Evolutionary conservation across 192 early-diverging fungal species (phyloP), one percentile per base, ranked within the genome.

Genomic region (Backusella liffmaniae): DNA sequence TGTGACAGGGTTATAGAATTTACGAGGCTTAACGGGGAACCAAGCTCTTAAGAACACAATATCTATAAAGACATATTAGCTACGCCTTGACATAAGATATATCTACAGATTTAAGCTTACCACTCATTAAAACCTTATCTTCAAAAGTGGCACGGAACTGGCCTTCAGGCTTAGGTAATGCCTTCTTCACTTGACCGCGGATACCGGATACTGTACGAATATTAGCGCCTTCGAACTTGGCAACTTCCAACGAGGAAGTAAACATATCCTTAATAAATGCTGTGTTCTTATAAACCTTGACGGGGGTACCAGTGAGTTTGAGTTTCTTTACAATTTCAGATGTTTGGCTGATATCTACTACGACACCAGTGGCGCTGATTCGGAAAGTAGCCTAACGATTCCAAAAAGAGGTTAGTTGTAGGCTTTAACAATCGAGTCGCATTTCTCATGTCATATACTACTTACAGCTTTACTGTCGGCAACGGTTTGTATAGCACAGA

Each of bases 251-350:
- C 49, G 93, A 83, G 34, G 94, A 92, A 44, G 93, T 97, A 82
- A 99, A 99, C 98, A 99, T 99, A 82, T 97, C 94, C 84, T 94
- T 96, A 78, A 99, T 87, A 76, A 99, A 97, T 30, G 97, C 97
- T 10, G 97, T 98, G 86, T 99, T 97, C 80, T 94, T 96, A 88
- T 92, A 95, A 68, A 99, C 92, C 83, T 99, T 98, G 83, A 91
- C 90, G 18, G 98, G 98, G 36, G 85, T 86, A 72, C 98, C 98
- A 0, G 96, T 98, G 73, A 99, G 88, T 87, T 99, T 99, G 46
- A 99, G 90, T 87, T 99, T 99, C 86, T 99, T 99, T 80, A 99
- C 98, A 80, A 99, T 91, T 77, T 99, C 96, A 29, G 93, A 89
- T 12, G 92, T 86, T 80, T 97, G 93, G 78, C 96, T 92, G 77